Evolutionary conservation across 306 rosid genomes (phyloP).

Genomic region (Urtica urens): DNA sequence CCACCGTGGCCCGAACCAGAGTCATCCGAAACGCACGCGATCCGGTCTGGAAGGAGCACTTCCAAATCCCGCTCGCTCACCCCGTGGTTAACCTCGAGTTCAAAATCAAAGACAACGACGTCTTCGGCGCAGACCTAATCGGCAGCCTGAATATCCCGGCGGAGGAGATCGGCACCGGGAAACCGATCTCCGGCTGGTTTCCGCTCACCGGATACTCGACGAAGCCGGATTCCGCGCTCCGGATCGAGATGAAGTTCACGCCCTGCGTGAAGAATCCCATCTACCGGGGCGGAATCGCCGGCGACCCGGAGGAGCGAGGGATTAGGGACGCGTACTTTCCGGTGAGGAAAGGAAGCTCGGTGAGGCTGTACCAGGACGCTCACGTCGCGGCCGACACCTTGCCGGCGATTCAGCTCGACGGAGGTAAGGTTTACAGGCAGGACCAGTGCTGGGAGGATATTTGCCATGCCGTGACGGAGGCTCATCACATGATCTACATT

Average conservation of each 20-base stretch:
- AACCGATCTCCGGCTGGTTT: conserved; percentile 38
- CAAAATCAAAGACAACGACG: conserved; percentile 64
- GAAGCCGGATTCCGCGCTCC: conserved; percentile 34
- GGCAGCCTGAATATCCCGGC: conserved; percentile 59
- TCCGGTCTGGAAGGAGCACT: conserved; percentile 60
- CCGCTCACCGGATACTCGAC: conserved; percentile 35
- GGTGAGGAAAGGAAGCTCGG: conserved; percentile 53
- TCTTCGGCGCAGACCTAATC: conserved; percentile 53
- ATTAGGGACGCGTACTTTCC: conserved; percentile 72
- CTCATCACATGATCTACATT: conserved; percentile 79
- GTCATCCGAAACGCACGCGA: conserved; percentile 52
- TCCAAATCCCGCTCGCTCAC: conserved; percentile 69
- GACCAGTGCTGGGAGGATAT: conserved; percentile 94
- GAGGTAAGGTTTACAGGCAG: conserved; percentile 29
- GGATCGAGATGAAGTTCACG: conserved; percentile 50
- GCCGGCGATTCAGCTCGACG: conserved; percentile 53
- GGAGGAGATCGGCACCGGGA: conserved; percentile 27
- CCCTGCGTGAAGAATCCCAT: conserved; percentile 27
- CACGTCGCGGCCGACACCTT: conserved; percentile 29
- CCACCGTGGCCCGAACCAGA: conserved; percentile 83
- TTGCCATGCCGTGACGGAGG: conserved; percentile 74
- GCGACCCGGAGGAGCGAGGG: conserved; percentile 62
- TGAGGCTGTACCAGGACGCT: conserved; percentile 79
- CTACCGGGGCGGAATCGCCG: conserved; percentile 54
- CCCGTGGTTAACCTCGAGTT: conserved; percentile 48